Percentiles rank a stretch among this genome's conserved stretches.
These are phyloP conservation scores for Leptosphaerulina australis DNA, from an alignment of 2,329 filamentous ascomycete genomes.

Conservation along the genomic window DNA sequence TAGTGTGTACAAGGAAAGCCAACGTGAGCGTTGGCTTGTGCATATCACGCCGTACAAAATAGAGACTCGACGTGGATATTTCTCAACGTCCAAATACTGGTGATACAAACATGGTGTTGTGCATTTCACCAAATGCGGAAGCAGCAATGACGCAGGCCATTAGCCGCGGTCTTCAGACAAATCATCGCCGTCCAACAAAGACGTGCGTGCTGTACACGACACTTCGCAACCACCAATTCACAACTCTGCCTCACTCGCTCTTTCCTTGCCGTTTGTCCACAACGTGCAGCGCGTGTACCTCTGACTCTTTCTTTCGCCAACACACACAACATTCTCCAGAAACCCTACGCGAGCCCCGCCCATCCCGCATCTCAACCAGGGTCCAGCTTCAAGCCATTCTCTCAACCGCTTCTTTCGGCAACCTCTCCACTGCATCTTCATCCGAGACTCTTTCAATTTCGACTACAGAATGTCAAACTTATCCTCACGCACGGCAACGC, in stretches of 20 bases:
- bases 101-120: slow-evolving; percentile 12
- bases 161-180: slow-evolving; percentile 24
- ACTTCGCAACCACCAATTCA: slow-evolving; percentile 1
- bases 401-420: neutral
- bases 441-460: too few relatives aligned
- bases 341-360: slow-evolving; percentile 1
- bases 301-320: neutral
- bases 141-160: slow-evolving; percentile 12
- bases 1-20: neutral
- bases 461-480: slow-evolving; percentile 18
- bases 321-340: neutral
- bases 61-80: neutral
- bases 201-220: slow-evolving; percentile 38
- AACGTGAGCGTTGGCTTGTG: neutral
- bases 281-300: neutral
- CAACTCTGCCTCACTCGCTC: neutral
- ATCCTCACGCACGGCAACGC: slow-evolving; percentile 30
- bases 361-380: slow-evolving; percentile 11
- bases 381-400: slow-evolving; percentile 1
- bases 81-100: neutral
- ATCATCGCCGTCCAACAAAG: slow-evolving; percentile 47
- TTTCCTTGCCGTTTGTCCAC: neutral
- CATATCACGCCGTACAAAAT: neutral
- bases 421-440: too few relatives aligned
- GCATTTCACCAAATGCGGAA: slow-evolving; percentile 9